Evolutionary conservation across 2,329 filamentous ascomycete species (phyloP), one percentile per base, ranked within the genome.

Genomic region (Colletotrichum tamarilloi): DNA sequence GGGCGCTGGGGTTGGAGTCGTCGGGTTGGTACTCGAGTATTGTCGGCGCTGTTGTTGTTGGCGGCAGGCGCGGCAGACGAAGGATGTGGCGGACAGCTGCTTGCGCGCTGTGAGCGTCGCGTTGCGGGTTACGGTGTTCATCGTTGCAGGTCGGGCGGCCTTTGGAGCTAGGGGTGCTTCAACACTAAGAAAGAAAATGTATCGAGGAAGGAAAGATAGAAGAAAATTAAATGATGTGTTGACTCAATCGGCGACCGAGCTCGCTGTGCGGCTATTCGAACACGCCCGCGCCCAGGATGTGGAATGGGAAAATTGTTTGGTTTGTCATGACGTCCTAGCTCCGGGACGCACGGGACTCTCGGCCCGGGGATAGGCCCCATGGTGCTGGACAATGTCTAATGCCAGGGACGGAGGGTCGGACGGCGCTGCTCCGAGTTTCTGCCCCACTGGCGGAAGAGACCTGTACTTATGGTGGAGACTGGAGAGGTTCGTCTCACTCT

Each of bases 1-100:
- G 16, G 87, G 86, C 52, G 82, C 80, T 14, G 85, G 83, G 1
- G 78, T 77, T 49, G 82, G 80, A 14, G 77, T 74, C 14, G 35
- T 42, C 5, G 38, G 38, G 75, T 77, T 80, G 19, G 16, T 49
- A 4, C 78, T 79, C 71, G 77, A 77, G 78, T 72, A 73, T 35
- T 75, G 78, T 30, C 80, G 80, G 58, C 78, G 67, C 60, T 49
- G 42, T 4, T 49, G 42, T 8, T 80, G 80, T 56, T 78, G 77
- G 53, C 79, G 80, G 73, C 79, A 81, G 73, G 75, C 79, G 16
- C 78, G 80, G 76, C 80, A 84, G 72, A 74, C 38, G 68, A 72
- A 74, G 72, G 38, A 64, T 30, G 62, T 19, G 16, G 64, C 69
- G 52, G 63, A 62, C 28, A 66, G 62, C 46, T 58, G 71, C 62